A percentile compares a stretch with the other conserved stretches of the same genome.
phyloP scores from a whole-genome alignment of 2,329 filamentous ascomycete species.

The Hortaea werneckii region DNA sequence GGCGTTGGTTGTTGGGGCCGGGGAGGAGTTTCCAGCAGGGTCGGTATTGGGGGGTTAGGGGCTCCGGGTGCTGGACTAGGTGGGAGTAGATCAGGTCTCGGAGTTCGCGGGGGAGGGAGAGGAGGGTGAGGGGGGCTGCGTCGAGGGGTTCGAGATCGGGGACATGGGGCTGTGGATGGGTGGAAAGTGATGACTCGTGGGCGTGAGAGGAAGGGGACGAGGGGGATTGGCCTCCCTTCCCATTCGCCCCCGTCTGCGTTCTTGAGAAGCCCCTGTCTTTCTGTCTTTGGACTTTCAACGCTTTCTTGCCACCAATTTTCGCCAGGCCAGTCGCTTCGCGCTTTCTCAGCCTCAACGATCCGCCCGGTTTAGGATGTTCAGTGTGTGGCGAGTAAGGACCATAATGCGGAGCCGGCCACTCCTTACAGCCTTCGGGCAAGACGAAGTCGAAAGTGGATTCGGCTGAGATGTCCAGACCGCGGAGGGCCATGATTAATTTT shows the following conservation, averaged over 20 bases:
- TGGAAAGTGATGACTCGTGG: too few relatives aligned
- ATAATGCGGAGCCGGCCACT: conserved; percentile 4
- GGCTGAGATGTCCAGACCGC: conserved; percentile 3
- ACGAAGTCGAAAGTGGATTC: conserved; percentile 5
- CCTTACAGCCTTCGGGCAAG: neutral
- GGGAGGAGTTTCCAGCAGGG: neutral
- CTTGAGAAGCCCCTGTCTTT: too few relatives aligned
- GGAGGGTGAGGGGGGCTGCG: neutral
- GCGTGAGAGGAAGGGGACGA: neutral
- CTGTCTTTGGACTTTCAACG: conserved; percentile 1
- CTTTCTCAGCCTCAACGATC: neutral
- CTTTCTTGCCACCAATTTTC: conserved; percentile 1
- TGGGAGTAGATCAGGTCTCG: conserved; percentile 8
- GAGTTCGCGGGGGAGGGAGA: conserved; percentile 7
- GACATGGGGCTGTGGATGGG: neutral
- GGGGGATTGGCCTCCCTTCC: neutral
- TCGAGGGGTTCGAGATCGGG: conserved; percentile 1
- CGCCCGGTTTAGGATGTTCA: conserved; percentile 1
- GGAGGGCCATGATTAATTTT: conserved; percentile 5
- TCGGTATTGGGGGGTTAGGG: conserved; percentile 1
- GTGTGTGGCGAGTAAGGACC: conserved; percentile 6
- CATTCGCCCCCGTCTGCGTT: neutral
- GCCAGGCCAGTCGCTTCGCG: neutral
- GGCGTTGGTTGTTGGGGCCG: neutral
- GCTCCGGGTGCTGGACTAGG: neutral